Conservation (phyloP, 208 protist species). For the Leishmania mexicana region DNA sequence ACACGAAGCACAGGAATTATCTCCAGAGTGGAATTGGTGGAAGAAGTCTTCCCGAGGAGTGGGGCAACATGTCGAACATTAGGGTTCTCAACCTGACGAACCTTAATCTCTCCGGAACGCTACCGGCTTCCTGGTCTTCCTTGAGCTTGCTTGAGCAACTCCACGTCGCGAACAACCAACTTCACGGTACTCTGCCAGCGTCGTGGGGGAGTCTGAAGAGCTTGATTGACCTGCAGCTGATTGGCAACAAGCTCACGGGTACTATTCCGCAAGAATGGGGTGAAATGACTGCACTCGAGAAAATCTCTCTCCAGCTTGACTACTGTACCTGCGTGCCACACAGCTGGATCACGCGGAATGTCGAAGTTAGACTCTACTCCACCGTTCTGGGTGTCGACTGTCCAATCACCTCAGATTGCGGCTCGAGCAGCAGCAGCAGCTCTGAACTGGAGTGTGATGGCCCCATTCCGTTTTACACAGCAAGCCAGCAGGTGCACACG, state of each 20-base stretch:
- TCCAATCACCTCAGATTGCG: neutral
- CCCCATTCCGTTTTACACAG: conserved; percentile 7
- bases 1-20: neutral
- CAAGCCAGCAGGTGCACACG: conserved; percentile 1
- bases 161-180: neutral
- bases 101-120: neutral
- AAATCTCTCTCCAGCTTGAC: neutral
- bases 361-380: neutral
- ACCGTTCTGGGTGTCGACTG: neutral
- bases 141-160: neutral
- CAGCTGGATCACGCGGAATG: neutral
- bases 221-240: neutral
- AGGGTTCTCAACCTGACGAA: conserved; percentile 5
- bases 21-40: neutral
- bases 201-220: neutral
- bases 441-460: conserved; percentile 2
- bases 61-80: neutral
- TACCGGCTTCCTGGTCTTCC: neutral
- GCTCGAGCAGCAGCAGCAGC: conserved; percentile 3
- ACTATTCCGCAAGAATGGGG: neutral
- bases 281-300: neutral
- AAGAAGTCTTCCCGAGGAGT: neutral
- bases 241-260: neutral
- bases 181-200: neutral
- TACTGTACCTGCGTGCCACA: conserved; percentile 2